Conservation (phyloP, 2,329 filamentous ascomycete genomes). For the Lasiodiplodia sp. region DNA sequence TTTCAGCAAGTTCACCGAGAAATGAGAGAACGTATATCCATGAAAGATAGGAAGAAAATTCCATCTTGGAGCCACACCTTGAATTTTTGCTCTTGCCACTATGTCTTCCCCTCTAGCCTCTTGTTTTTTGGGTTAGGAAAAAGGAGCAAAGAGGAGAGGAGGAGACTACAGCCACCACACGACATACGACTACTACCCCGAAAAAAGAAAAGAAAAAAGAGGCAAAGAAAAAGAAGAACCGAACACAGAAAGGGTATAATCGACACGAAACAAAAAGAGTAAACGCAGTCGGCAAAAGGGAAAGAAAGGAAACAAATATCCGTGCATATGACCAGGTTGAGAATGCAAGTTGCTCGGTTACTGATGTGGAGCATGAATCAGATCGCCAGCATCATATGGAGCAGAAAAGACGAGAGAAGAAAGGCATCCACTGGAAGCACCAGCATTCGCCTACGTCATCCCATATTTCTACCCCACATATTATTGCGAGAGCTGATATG, state of each 20-base stretch:
- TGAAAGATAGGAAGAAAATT: neutral
- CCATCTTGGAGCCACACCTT: neutral
- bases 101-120: neutral
- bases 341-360: neutral
- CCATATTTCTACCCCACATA: neutral
- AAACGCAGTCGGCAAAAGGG: neutral
- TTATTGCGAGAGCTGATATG: neutral
- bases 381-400: neutral
- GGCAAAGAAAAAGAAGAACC: neutral
- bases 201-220: neutral
- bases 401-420: neutral
- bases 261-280: slow-evolving; percentile 3
- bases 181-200: neutral
- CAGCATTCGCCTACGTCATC: neutral
- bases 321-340: neutral
- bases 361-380: neutral
- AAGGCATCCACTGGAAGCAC: neutral
- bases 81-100: neutral
- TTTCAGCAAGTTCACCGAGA: neutral
- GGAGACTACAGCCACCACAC: neutral
- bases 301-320: neutral
- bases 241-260: slow-evolving; percentile 25
- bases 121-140: neutral
- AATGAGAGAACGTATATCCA: neutral
- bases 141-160: no score